These are phyloP conservation scores for Nicotiana otophora DNA, from an alignment of 257 asterid species.

Conservation along the genomic window DNA sequence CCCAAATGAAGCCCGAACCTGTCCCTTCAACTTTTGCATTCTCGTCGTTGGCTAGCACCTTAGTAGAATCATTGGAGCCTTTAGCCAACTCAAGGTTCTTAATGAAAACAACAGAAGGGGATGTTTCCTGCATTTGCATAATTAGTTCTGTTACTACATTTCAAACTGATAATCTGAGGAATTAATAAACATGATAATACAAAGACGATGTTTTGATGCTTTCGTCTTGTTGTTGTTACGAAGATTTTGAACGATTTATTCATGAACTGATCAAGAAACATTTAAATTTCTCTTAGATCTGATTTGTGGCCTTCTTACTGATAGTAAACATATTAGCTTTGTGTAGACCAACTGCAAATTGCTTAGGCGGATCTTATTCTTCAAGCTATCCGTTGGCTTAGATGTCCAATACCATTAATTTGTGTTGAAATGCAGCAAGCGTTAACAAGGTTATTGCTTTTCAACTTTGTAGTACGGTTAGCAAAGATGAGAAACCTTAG, in stretches of 20 bases:
- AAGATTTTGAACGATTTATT: neutral
- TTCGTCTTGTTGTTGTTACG: neutral
- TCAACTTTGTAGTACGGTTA: neutral
- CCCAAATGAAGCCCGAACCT: slow-evolving; percentile 97
- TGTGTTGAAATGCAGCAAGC: too few species aligned
- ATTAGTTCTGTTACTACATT: slow-evolving; percentile 1
- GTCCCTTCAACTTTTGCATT: slow-evolving; percentile 72
- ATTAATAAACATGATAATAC: neutral
- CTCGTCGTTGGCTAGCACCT: slow-evolving; percentile 33
- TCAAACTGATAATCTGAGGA: neutral
- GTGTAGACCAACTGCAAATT: neutral
- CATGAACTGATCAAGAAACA: neutral
- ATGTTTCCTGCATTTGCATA: slow-evolving; percentile 46
- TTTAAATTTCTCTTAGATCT: neutral
- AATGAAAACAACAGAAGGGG: slow-evolving; percentile 71
- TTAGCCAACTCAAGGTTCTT: slow-evolving; percentile 53
- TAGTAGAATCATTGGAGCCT: slow-evolving; percentile 36
- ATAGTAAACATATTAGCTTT: neutral
- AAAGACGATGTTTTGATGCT: neutral
- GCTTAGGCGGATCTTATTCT: neutral
- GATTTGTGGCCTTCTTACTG: neutral
- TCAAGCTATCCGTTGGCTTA: neutral
- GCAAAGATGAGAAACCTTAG: neutral
- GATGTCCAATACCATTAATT: too few species aligned
- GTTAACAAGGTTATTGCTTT: too few species aligned